Conservation (phyloP, 495 filamentous ascomycete genomes). For the Penicillium ucsense region DNA sequence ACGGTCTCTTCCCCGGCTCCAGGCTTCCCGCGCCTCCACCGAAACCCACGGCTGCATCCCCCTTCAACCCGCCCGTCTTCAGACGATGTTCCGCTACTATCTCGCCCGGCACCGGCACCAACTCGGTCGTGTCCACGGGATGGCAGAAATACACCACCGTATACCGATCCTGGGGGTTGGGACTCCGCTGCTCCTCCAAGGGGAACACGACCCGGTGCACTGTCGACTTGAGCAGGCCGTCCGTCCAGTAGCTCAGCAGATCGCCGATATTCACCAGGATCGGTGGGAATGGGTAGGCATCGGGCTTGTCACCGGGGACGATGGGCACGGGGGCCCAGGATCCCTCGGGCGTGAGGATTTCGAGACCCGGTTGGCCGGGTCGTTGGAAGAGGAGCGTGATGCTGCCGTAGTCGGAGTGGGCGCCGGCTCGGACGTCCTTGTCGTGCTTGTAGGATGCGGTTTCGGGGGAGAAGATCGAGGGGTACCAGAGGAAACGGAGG, state of each 20-base stretch:
- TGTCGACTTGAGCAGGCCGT: constrained; percentile 71
- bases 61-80: constrained; percentile 16
- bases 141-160: constrained; percentile 91
- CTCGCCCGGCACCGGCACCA: constrained; percentile 68
- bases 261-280: constrained; percentile 93
- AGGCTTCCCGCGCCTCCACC: constrained; percentile 29
- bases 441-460: constrained; percentile 37
- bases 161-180: constrained; percentile 61
- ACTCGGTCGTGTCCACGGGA: constrained; percentile 58
- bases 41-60: constrained; percentile 28
- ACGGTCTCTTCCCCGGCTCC: constrained; percentile 42
- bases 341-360: constrained; percentile 55
- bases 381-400: constrained; percentile 71
- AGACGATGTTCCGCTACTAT: constrained; percentile 35
- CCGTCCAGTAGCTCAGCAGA: constrained; percentile 84
- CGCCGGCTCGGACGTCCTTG: constrained; percentile 53
- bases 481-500: constrained; percentile 77
- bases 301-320: constrained; percentile 24
- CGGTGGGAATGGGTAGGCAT: constrained; percentile 49
- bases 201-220: constrained; percentile 86
- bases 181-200: constrained; percentile 25
- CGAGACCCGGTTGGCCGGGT: constrained; percentile 72
- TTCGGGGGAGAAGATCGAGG: constrained; percentile 39
- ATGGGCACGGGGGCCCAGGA: constrained; percentile 39
- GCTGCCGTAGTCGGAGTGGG: constrained; percentile 58